Evolutionary conservation across 106 monocot genomes (phyloP).

Genomic region (Vanilla planifolia): DNA sequence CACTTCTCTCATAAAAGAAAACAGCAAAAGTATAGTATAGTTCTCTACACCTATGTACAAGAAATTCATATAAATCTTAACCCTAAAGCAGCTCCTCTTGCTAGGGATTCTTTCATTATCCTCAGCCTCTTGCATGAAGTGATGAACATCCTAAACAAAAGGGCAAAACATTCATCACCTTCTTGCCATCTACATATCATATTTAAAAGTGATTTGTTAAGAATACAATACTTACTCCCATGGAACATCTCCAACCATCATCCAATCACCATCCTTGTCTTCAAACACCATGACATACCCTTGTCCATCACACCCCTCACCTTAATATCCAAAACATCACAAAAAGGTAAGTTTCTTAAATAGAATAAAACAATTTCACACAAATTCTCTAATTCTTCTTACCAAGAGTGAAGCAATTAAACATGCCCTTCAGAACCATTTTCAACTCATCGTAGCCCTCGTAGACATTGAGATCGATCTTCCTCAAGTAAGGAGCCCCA

Average conservation of each 20-base stretch:
- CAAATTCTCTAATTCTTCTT: no score
- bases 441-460: conserved; percentile 55
- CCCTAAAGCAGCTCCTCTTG: conserved; percentile 28
- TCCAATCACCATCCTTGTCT: conserved; percentile 89
- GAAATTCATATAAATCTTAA: neutral
- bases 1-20: no score
- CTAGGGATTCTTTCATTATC: conserved; percentile 66
- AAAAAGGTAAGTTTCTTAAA: no score
- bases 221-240: conserved; percentile 51
- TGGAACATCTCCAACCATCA: conserved; percentile 87
- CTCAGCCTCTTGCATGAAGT: conserved; percentile 59
- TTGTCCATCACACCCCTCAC: neutral
- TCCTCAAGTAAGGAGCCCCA: conserved; percentile 73
- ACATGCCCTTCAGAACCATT: conserved; percentile 46
- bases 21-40: no score
- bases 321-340: no score
- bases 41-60: neutral
- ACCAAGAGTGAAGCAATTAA: conserved; percentile 33
- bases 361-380: no score
- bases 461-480: conserved; percentile 59
- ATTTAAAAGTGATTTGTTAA: neutral
- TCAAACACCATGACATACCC: conserved; percentile 59
- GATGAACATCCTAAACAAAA: conserved; percentile 45
- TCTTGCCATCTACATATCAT: neutral
- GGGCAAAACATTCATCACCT: neutral